phyloP scores from a whole-genome alignment of 331 rosid genomes.

The Stylosanthes scabra region DNA sequence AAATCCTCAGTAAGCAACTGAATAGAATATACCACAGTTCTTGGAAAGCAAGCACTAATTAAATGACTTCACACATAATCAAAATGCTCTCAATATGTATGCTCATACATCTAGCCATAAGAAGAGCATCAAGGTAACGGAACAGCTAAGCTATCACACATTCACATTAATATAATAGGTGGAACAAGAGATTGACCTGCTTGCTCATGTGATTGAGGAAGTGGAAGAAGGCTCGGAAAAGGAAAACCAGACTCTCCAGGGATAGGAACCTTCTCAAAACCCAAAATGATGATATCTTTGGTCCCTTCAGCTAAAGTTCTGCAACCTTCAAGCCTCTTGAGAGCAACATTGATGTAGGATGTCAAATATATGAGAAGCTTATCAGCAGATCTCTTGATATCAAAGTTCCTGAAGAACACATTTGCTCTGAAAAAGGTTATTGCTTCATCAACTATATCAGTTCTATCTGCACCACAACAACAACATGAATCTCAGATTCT shows the following conservation, averaged over 20 bases:
- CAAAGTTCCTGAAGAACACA: slow-evolving; percentile 98
- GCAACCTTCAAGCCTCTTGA: slow-evolving; percentile 93
- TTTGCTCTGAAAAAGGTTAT: too few relatives aligned
- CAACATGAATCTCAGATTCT: slow-evolving; percentile 34
- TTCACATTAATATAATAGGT: not conserved
- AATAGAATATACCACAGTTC: not conserved
- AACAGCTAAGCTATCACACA: not conserved
- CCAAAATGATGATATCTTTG: slow-evolving; percentile 89
- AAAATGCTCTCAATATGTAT: not conserved
- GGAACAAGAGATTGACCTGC: slow-evolving; percentile 63
- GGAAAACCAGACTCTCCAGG: slow-evolving; percentile 94
- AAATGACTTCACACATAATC: not conserved
- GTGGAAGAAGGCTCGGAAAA: slow-evolving; percentile 88
- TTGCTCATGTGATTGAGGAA: slow-evolving; percentile 76
- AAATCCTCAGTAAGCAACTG: slow-evolving; percentile 3
- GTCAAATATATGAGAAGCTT: slow-evolving; percentile 95
- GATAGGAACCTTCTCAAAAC: slow-evolving; percentile 88
- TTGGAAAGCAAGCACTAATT: not conserved
- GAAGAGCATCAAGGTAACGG: not conserved
- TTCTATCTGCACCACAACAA: slow-evolving; percentile 64
- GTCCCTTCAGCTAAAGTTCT: slow-evolving; percentile 98
- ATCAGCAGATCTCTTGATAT: slow-evolving; percentile 90
- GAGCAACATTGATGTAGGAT: slow-evolving; percentile 83
- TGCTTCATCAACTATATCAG: too few relatives aligned
- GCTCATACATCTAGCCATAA: slow-evolving; percentile 5